Base-by-base conservation (phyloP, 257 asterid genomes). In the Salvia rosmarinus region DNA sequence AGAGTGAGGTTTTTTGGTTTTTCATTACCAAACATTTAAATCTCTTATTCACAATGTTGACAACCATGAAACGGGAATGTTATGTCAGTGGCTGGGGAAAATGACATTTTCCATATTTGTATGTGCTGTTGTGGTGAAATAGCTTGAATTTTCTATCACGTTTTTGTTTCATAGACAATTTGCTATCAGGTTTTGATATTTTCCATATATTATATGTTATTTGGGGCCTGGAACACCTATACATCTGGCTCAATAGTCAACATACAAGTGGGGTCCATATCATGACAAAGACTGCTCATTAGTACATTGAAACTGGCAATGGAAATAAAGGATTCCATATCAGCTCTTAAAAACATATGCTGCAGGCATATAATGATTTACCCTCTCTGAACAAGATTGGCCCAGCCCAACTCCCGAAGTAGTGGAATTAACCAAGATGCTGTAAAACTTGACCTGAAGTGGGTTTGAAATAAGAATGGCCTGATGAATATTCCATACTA, bases 181-280 rank as follows among this genome's bases (percentile, higher is more conserved):
- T 16, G 6, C 9, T 12, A 14, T 50, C n/a, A n/a, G n/a, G n/a
- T n/a, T n/a, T n/a, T n/a, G n/a, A n/a, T n/a, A n/a, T n/a, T n/a
- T n/a, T n/a, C n/a, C n/a, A n/a, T n/a, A n/a, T n/a, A n/a, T n/a
- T 25, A 57, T 57, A 4, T 57, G 63, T 19, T 13, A 4, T 25
- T 55, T 55, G 37, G 62, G 62, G 62, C 30, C 39, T 55, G 39
- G 20, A 57, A n/a, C 17, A 55, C 62, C 25, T 23, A 19, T 19
- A 5, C 59, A 23, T 55, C 2, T 25, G 39, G 39, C 17, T 10
- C 17, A 55, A 1, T 51, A 17, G 12, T 51, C 30, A 51, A 20
- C 58, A 19, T 51, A 2, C 21, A 17, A 17, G 58, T 51, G 58
- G 13, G 58, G 8, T 23, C 62, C 4, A 25, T 5, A 35, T 35